phyloP scores from a whole-genome alignment of 306 rosid species.

The Macrotyloma uniflorum region DNA sequence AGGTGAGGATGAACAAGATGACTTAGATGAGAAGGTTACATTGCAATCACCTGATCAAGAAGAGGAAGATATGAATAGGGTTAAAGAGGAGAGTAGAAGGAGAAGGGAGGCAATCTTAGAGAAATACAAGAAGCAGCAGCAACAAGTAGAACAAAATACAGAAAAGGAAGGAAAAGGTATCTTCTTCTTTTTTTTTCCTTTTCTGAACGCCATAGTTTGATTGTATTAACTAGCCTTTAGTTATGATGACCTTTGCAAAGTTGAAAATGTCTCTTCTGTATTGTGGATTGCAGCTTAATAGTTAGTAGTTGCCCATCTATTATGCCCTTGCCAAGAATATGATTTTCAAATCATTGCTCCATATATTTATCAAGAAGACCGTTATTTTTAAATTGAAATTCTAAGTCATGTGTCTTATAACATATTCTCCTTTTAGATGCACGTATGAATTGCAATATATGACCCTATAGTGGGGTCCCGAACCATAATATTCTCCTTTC shows the following conservation, averaged over 20 bases:
- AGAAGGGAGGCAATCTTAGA: conserved; percentile 88
- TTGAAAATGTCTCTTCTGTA: neutral
- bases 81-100: conserved; percentile 92
- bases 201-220: neutral
- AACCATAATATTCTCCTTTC: neutral
- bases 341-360: neutral
- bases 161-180: conserved; percentile 53
- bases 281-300: neutral
- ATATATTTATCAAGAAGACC: neutral
- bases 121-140: conserved; percentile 73
- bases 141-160: conserved; percentile 42
- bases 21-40: conserved; percentile 58
- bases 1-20: conserved; percentile 68
- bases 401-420: neutral
- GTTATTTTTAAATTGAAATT: neutral
- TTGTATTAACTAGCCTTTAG: neutral
- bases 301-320: neutral
- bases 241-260: neutral
- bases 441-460: neutral
- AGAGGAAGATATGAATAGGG: conserved; percentile 86
- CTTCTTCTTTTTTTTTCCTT: neutral
- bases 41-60: conserved; percentile 76
- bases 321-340: neutral
- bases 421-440: neutral
- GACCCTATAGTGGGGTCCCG: neutral